phyloP scores from a whole-genome alignment of 345 rosid genomes.

The Corymbia maculata region DNA sequence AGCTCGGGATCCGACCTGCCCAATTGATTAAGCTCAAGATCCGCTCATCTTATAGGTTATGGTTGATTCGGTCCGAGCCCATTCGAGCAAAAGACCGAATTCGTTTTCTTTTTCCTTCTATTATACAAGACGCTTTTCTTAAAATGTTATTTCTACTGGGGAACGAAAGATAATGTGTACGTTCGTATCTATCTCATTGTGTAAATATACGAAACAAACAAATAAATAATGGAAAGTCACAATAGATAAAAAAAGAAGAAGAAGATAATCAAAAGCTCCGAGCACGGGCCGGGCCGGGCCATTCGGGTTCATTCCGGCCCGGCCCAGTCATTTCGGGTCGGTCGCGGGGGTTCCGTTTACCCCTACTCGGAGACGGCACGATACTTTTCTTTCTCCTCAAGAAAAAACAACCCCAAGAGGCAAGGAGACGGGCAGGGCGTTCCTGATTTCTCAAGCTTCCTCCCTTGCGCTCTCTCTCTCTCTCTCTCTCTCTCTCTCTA shows the following conservation, averaged over 20 bases:
- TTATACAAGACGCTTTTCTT: background rate
- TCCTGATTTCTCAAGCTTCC: background rate
- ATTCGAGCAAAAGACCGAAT: background rate
- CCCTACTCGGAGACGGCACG: fast-evolving
- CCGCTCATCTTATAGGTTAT: background rate
- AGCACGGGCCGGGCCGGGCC: too few species aligned
- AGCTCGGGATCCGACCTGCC: background rate
- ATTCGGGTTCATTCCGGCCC: too few species aligned
- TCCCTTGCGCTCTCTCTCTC: background rate
- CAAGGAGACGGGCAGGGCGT: background rate
- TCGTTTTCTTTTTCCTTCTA: background rate
- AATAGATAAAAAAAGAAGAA: too few species aligned
- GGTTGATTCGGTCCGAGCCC: background rate
- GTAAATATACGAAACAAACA: background rate
- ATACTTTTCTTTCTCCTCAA: constrained; percentile 17
- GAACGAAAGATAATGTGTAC: background rate
- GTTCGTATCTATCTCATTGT: background rate
- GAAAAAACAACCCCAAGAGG: background rate
- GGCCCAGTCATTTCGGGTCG: background rate
- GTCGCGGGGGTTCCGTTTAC: background rate
- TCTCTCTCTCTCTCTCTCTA: background rate
- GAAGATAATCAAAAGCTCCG: too few species aligned
- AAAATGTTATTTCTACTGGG: background rate
- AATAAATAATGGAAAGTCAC: background rate
- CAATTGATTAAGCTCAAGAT: background rate